Base-by-base conservation (phyloP, 2,329 filamentous ascomycete species). In the Microsporum canis region DNA sequence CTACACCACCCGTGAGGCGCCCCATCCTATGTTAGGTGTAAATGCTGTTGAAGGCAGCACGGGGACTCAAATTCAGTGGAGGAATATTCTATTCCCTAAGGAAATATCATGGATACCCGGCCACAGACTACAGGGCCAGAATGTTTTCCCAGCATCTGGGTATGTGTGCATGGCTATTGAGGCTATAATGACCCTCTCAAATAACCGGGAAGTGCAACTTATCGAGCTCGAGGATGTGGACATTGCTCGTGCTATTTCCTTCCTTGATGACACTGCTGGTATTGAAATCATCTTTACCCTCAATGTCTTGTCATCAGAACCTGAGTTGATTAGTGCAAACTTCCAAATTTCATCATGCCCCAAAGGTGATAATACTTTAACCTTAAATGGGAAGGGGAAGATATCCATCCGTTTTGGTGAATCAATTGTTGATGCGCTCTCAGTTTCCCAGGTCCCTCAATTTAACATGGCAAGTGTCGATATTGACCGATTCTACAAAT, bases 71-170 rank as follows among this genome's bases (percentile, higher is more conserved):
- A 68, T 71, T 0, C 64, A 61, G 31, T 75, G 69, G 68, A 59
- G 67, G 8, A 71, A 70, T 23, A 33, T 67, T 14, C 39, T 75
- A 7, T 62, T 63, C 2, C 31, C 68, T 3, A 49, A 62, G 0
- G 68, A 73, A 41, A 39, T 69, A 0, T 66, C 70, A 0, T 75
- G 72, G 73, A 55, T 76, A 6, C 55, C 49, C 5, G 70, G 68
- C 27, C 73, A 76, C 60, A 56, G 64, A 12, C 58, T 76, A 4
- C 65, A 69, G 17, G 65, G 63, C 5, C 65, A 68, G 23, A 66
- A 68, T 27, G 63, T 76, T 1, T 73, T 70, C 38, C 73, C 73
- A 1, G 70, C 61, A 31, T 60, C 64, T 36, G 60, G 59, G 49
- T 71, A 68, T 47, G 59, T 69, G 6, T 60, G 60, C 7, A 67